A percentile compares a stretch with the other conserved stretches of the same genome.
Evolutionary conservation across 2,329 filamentous ascomycete species (phyloP).

Genomic region (Paecilomyces formosus): DNA sequence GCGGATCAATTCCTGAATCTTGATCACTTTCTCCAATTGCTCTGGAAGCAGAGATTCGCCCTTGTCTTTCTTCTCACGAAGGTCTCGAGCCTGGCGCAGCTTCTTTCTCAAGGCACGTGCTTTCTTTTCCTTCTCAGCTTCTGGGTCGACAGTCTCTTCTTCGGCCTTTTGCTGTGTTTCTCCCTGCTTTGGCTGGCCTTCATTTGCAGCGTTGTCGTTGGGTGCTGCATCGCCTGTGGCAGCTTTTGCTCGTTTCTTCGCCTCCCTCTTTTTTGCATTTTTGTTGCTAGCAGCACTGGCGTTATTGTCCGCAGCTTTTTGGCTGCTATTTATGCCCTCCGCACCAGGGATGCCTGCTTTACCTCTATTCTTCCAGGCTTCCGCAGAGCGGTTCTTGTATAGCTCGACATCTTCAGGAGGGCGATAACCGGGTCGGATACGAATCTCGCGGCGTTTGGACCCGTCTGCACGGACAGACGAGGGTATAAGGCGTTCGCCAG

Average conservation of each 20-base stretch:
- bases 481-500: slow-evolving; percentile 82
- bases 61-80: slow-evolving; percentile 83
- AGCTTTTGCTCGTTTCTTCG: slow-evolving; percentile 52
- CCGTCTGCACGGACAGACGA: slow-evolving; percentile 81
- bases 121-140: slow-evolving; percentile 84
- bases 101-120: slow-evolving; percentile 90
- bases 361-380: slow-evolving; percentile 71
- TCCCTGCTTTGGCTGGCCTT: slow-evolving; percentile 17
- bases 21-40: slow-evolving; percentile 95
- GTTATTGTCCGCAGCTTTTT: not conserved
- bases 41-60: slow-evolving; percentile 80
- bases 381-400: slow-evolving; percentile 88
- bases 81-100: slow-evolving; percentile 81
- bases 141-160: slow-evolving; percentile 50
- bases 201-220: slow-evolving; percentile 9
- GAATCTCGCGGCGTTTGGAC: slow-evolving; percentile 86
- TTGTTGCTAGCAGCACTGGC: slow-evolving; percentile 53
- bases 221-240: slow-evolving; percentile 3
- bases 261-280: slow-evolving; percentile 73
- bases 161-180: slow-evolving; percentile 12
- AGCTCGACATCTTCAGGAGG: slow-evolving; percentile 93
- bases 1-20: slow-evolving; percentile 86
- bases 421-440: slow-evolving; percentile 84
- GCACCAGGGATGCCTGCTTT: slow-evolving; percentile 69
- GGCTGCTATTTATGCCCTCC: slow-evolving; percentile 37